These are phyloP conservation scores for Yarrowia yakushimensis DNA, from an alignment of 805 yeast genomes.

Conservation along the genomic window DNA sequence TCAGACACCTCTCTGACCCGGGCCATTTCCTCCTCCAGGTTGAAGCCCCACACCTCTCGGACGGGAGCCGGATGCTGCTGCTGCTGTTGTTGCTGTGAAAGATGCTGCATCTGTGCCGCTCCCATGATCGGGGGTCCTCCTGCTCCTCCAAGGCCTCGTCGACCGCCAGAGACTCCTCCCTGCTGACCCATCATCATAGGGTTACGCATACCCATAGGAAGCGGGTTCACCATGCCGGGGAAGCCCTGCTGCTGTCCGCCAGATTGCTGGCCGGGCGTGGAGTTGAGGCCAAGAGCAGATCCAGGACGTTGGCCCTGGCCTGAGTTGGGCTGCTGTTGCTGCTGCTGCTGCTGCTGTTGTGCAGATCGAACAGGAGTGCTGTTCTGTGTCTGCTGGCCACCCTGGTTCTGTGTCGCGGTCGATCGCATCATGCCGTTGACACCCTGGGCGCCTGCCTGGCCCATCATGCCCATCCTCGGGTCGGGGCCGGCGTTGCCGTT, in stretches of 20 bases:
- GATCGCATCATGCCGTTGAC: constrained; percentile 25
- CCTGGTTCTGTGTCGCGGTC: constrained; percentile 5
- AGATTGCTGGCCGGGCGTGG: constrained; percentile 14
- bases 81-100: constrained; percentile 11
- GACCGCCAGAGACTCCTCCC: constrained; percentile 8
- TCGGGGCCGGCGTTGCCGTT: constrained; percentile 22
- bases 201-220: constrained; percentile 21
- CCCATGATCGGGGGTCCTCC: constrained; percentile 13
- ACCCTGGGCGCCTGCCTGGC: background rate
- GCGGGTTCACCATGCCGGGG: constrained; percentile 18
- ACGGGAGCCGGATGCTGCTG: constrained; percentile 20
- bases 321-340: background rate
- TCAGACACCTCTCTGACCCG: constrained; percentile 39
- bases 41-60: constrained; percentile 42
- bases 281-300: background rate
- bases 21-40: constrained; percentile 42
- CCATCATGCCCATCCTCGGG: constrained; percentile 25
- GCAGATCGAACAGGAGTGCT: constrained; percentile 11
- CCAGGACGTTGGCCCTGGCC: constrained; percentile 7
- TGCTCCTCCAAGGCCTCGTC: constrained; percentile 22
- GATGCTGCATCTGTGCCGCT: constrained; percentile 21
- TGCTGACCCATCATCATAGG: constrained; percentile 22
- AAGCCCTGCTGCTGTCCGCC: constrained; percentile 16
- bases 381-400: constrained; percentile 12
- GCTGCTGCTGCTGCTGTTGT: constrained; percentile 5